phyloP scores from a whole-genome alignment of 108 stramenopile species.

The Pseudonitzschia delicatissima region DNA sequence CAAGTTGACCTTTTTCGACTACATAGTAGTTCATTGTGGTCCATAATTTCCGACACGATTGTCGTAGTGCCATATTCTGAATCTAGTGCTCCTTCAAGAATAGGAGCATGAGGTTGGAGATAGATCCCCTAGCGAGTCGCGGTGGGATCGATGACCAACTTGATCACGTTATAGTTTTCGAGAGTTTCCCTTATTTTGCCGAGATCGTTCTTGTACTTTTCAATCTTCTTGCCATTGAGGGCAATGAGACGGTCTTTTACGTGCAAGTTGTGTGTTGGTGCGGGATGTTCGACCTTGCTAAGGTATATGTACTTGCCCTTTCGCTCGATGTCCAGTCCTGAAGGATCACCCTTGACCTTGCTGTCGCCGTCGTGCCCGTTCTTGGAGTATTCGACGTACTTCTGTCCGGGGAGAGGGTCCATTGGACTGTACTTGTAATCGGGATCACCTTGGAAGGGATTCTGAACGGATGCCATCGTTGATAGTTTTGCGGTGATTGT shows the following conservation, averaged over 20 bases:
- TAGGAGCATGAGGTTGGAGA: no score
- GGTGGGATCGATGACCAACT: slow-evolving; percentile 16
- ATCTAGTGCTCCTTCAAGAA: no score
- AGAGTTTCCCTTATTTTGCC: neutral
- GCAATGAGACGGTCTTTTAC: slow-evolving; percentile 15
- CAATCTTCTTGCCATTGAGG: slow-evolving; percentile 13
- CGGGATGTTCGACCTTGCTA: slow-evolving; percentile 11
- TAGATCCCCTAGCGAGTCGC: no score
- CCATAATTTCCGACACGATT: no score
- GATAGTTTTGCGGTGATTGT: no score
- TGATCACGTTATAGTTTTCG: slow-evolving; percentile 6
- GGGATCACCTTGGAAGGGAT: no score
- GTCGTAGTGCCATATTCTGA: no score
- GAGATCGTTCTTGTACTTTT: neutral
- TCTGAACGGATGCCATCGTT: no score
- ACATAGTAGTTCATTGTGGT: no score
- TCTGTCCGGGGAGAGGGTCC: slow-evolving; percentile 15
- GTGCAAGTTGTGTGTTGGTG: slow-evolving; percentile 7
- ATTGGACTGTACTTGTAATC: neutral
- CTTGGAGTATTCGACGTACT: slow-evolving; percentile 16
- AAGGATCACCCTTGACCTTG: slow-evolving; percentile 12
- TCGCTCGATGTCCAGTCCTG: neutral
- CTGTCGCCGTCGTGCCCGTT: slow-evolving; percentile 5
- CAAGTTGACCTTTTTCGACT: no score
- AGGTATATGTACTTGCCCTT: slow-evolving; percentile 9